phyloP scores from a whole-genome alignment of 805 yeast species.

The Jamesozyma hellenica region DNA sequence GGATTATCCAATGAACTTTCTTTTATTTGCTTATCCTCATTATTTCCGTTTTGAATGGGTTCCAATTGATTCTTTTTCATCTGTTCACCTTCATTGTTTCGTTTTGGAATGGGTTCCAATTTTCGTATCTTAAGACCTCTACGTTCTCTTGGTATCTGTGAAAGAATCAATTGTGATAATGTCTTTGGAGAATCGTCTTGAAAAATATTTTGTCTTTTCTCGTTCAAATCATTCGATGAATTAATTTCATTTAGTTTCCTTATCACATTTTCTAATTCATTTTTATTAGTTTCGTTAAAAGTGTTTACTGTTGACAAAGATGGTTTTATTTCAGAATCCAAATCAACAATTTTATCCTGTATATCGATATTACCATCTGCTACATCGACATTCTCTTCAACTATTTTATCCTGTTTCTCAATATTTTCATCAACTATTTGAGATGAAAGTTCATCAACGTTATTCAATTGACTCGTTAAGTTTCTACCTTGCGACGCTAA shows the following conservation, averaged over 20 bases:
- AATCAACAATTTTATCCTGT: too few species aligned
- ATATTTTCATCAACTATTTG: not conserved
- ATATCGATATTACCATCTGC: too few species aligned
- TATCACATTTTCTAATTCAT: not conserved
- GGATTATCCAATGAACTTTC: not conserved
- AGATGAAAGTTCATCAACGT: not conserved
- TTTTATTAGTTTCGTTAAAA: not conserved
- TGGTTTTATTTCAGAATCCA: too few species aligned
- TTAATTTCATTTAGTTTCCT: not conserved
- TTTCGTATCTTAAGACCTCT: constrained; percentile 11
- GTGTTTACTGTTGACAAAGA: not conserved
- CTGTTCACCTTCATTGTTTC: constrained; percentile 6
- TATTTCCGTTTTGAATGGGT: constrained; percentile 10
- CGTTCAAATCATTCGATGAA: not conserved
- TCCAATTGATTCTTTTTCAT: too few species aligned
- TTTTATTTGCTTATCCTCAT: not conserved
- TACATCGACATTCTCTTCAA: not conserved
- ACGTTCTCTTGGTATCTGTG: constrained; percentile 6
- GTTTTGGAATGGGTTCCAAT: constrained; percentile 10
- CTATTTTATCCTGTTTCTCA: not conserved
- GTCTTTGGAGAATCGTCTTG: not conserved
- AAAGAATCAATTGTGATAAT: constrained; percentile 9
- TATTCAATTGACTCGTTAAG: constrained; percentile 4
- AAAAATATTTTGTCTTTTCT: too few species aligned
- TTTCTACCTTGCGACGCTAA: constrained; percentile 12